Evolutionary conservation across 2,329 filamentous ascomycete genomes (phyloP).

Genomic region (Aspergillus quadrilineatus): DNA sequence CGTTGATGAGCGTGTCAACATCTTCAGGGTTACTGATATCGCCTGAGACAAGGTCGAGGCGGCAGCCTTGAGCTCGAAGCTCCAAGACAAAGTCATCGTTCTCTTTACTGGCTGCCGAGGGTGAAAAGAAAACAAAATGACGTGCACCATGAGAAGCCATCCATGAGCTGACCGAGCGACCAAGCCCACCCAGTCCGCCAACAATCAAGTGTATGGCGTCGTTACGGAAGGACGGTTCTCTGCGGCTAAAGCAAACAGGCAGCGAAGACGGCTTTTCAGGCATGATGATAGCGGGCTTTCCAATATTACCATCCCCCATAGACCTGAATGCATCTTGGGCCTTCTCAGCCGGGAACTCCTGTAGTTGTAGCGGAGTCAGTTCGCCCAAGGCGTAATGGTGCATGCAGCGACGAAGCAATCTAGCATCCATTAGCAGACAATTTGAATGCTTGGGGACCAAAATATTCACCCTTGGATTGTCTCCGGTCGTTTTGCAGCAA

Average conservation of each 20-base stretch:
- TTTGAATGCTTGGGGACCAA: background rate
- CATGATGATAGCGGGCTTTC: slow-evolving; percentile 40
- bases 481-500: background rate
- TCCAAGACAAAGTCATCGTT: slow-evolving; percentile 9
- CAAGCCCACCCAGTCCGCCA: slow-evolving; percentile 22
- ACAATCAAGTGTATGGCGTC: slow-evolving; percentile 20
- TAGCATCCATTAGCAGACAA: background rate
- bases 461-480: slow-evolving; percentile 1
- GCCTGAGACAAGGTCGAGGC: slow-evolving; percentile 6
- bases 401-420: slow-evolving; percentile 1
- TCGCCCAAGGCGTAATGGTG: slow-evolving; percentile 6
- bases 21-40: slow-evolving; percentile 10
- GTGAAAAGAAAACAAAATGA: slow-evolving; percentile 17
- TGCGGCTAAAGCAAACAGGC: background rate
- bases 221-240: slow-evolving; percentile 23
- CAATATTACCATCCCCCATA: slow-evolving; percentile 39
- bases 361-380: background rate
- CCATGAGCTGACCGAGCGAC: slow-evolving; percentile 15
- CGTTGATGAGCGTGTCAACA: slow-evolving; percentile 8
- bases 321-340: slow-evolving; percentile 26
- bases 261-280: slow-evolving; percentile 1
- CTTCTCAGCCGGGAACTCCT: background rate
- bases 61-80: slow-evolving; percentile 7
- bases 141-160: slow-evolving; percentile 21
- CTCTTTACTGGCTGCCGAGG: background rate